Conservation (phyloP, 768 basidiomycete species). For the Hygrophorus pudorinus region DNA sequence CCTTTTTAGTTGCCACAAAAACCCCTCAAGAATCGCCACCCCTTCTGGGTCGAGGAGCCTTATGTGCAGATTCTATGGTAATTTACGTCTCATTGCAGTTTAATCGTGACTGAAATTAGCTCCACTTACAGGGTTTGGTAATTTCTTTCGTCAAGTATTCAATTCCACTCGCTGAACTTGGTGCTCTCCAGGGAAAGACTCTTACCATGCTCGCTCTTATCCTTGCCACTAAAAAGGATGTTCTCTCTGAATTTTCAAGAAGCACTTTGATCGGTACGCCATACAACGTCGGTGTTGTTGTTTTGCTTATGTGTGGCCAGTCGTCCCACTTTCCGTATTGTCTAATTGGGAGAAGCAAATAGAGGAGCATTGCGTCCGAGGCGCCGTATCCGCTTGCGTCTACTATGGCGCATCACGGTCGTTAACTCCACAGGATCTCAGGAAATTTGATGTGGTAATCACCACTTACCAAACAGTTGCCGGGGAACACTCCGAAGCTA, state of each 20-base stretch:
- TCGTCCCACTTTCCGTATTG: constrained; percentile 73
- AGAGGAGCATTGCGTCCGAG: constrained; percentile 54
- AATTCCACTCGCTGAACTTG: constrained; percentile 5
- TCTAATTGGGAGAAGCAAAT: constrained; percentile 89
- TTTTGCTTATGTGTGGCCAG: constrained; percentile 24
- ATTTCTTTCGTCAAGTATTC: constrained; percentile 4
- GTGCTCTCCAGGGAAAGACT: constrained; percentile 67
- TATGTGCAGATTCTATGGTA: constrained; percentile 88
- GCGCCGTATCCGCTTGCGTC: constrained; percentile 41
- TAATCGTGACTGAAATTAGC: background rate
- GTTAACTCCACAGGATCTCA: constrained; percentile 48
- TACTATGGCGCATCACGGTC: constrained; percentile 69
- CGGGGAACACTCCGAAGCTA: constrained; percentile 32
- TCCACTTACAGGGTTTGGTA: constrained; percentile 31
- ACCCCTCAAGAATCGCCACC: constrained; percentile 62
- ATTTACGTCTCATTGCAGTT: background rate
- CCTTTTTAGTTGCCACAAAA: constrained; percentile 60
- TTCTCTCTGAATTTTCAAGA: constrained; percentile 44
- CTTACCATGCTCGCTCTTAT: constrained; percentile 80
- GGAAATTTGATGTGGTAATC: constrained; percentile 66
- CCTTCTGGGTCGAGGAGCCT: constrained; percentile 68
- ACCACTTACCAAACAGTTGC: constrained; percentile 74
- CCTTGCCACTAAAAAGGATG: constrained; percentile 63
- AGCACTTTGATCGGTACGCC: constrained; percentile 70
- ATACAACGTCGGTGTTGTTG: background rate